Evolutionary conservation across 768 basidiomycete species (phyloP).

Genomic region (Strobilomyces confusus): DNA sequence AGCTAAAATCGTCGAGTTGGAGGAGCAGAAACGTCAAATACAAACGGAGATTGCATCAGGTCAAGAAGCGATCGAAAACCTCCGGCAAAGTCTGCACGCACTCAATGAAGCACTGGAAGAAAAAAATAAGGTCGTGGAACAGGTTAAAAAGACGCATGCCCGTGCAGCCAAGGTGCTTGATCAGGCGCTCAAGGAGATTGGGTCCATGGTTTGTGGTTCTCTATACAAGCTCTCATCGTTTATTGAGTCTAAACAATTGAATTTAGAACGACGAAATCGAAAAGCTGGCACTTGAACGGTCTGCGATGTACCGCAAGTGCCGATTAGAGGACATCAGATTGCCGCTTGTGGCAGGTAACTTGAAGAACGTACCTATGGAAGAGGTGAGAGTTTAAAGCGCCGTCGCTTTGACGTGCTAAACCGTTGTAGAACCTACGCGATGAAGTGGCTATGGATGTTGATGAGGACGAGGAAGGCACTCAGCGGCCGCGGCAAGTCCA

Average conservation of each 20-base stretch:
- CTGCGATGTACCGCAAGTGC: slow-evolving; percentile 85
- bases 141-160: slow-evolving; percentile 63
- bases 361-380: slow-evolving; percentile 91
- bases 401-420: slow-evolving; percentile 2
- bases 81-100: slow-evolving; percentile 59
- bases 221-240: slow-evolving; percentile 19
- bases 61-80: slow-evolving; percentile 49
- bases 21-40: slow-evolving; percentile 50
- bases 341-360: slow-evolving; percentile 68
- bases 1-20: slow-evolving; percentile 47
- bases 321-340: slow-evolving; percentile 88
- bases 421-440: slow-evolving; percentile 67
- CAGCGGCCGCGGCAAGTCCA: slow-evolving; percentile 68
- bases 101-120: slow-evolving; percentile 67
- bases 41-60: slow-evolving; percentile 57
- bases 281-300: slow-evolving; percentile 79
- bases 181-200: slow-evolving; percentile 87
- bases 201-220: slow-evolving; percentile 53
- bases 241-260: slow-evolving; percentile 3
- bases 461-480: slow-evolving; percentile 80
- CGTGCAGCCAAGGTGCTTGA: slow-evolving; percentile 79
- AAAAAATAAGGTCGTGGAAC: slow-evolving; percentile 69
- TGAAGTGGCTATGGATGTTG: slow-evolving; percentile 88
- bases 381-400: slow-evolving; percentile 53
- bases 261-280: slow-evolving; percentile 87